Percentiles rank a stretch among this genome's conserved stretches.
These are phyloP conservation scores for Juncus effusus DNA, from an alignment of 176 grass and related monocot genomes.

Conservation along the genomic window DNA sequence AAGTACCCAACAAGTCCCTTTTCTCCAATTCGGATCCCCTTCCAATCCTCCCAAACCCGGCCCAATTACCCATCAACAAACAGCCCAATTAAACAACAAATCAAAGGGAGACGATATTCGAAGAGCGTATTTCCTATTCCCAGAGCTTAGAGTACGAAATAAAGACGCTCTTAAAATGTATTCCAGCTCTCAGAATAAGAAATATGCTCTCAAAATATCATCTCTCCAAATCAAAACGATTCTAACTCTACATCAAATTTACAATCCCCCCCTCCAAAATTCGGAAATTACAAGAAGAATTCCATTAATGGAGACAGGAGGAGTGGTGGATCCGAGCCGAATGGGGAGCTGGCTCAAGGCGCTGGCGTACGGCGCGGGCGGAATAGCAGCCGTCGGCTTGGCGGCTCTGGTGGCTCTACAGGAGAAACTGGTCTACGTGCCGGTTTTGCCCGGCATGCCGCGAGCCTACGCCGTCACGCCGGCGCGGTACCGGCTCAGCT, in stretches of 20 bases:
- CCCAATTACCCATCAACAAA: too few species aligned
- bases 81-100: too few species aligned
- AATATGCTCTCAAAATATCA: too few species aligned
- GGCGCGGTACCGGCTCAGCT: constrained; percentile 51
- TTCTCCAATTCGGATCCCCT: too few species aligned
- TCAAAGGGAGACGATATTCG: too few species aligned
- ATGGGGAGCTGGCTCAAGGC: constrained; percentile 71
- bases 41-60: too few species aligned
- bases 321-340: constrained; percentile 12
- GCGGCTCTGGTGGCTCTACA: constrained; percentile 87
- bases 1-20: not conserved
- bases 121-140: too few species aligned
- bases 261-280: not conserved
- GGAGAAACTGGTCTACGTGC: constrained; percentile 95
- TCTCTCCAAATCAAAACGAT: too few species aligned
- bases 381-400: constrained; percentile 65
- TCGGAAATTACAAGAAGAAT: constrained; percentile 29
- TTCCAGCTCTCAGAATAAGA: too few species aligned
- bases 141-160: too few species aligned
- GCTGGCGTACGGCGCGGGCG: constrained; percentile 66
- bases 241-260: not conserved
- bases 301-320: constrained; percentile 25
- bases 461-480: constrained; percentile 78
- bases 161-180: too few species aligned
- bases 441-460: constrained; percentile 75